These are phyloP conservation scores for Syncephalastrum contaminatum DNA, from an alignment of 371 early-diverging fungal species.

Conservation along the genomic window DNA sequence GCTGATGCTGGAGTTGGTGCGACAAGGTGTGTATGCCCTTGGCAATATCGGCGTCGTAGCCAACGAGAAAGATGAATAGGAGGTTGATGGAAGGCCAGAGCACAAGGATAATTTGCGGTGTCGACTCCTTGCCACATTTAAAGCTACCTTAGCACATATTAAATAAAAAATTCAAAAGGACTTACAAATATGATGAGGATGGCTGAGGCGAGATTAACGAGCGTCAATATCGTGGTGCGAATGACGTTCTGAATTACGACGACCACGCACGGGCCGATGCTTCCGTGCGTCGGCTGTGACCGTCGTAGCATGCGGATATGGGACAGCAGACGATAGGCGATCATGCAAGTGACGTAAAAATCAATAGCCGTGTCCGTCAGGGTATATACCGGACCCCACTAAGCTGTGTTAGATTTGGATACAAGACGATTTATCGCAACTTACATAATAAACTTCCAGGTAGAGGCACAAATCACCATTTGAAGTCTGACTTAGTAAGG, in stretches of 20 bases:
- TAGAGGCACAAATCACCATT: constrained; percentile 27
- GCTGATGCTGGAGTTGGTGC: no score
- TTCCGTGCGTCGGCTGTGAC: constrained; percentile 19
- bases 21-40: no score
- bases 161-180: no score
- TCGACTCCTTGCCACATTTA: not conserved
- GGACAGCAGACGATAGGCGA: constrained; percentile 24
- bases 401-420: not conserved
- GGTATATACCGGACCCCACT: constrained; percentile 49
- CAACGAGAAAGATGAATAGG: constrained; percentile 32
- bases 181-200: constrained; percentile 35
- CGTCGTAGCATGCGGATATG: constrained; percentile 29
- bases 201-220: constrained; percentile 34
- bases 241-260: constrained; percentile 35
- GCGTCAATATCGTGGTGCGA: constrained; percentile 30
- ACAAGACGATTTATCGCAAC: constrained; percentile 4
- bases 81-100: constrained; percentile 42
- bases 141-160: not conserved
- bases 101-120: constrained; percentile 21
- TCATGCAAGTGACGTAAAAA: constrained; percentile 36
- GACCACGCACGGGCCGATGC: constrained; percentile 29
- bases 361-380: constrained; percentile 39
- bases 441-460: constrained; percentile 30
- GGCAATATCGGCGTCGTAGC: constrained; percentile 41
- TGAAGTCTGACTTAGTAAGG: constrained; percentile 12